Evolutionary conservation across 208 protist genomes (phyloP), one percentile per base, ranked within the genome.

Genomic region (Leishmania braziliensis): DNA sequence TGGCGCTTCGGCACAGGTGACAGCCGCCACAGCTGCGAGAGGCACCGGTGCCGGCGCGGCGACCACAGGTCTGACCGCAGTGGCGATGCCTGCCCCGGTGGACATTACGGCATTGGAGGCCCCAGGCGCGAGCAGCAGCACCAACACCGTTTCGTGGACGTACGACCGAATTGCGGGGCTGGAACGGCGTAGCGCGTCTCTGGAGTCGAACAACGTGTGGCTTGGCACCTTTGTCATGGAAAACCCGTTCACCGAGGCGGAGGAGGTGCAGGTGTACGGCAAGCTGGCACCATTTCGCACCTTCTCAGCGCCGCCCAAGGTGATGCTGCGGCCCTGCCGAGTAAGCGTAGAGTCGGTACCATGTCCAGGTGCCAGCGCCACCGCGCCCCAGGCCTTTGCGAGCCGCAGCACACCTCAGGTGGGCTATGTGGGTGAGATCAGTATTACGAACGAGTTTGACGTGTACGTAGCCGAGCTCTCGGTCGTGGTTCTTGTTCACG

Each of bases 211-310:
- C 62, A 90, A 87, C 60, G 88, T 94, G 78, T 97, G 94, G 94
- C 84, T 97, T 36, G 94, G 94, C 46, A 95, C 89, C 12, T 56
- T 95, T 12, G 71, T 76, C 48, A 88, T 97, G 43, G 85, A 86
- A 56, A 95, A 93, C 84, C 80, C 84, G 5, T 84, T 96, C 56
- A 95, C 92, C 3, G 85, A 88, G 46, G 91, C 92, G 54, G 92
- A 96, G 80, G 93, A 96, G 76, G 84, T 95, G 74, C 87, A 96
- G 76, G 84, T 96, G 26, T 96, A 96, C 80, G 86, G 90, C 69
- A 87, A 86, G 48, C 81, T 96, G 39, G 84, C 88, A 20, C 79
- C 92, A 5, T 96, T 97, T 79, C 85, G 79, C 65, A 97, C 94
- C 53, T 95, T 97, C 78, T 82, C 84, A 0, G 87, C 89, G 18